Base-by-base conservation (phyloP, 1,139 yeast species). In the Saccharomyces hybrid region DNA sequence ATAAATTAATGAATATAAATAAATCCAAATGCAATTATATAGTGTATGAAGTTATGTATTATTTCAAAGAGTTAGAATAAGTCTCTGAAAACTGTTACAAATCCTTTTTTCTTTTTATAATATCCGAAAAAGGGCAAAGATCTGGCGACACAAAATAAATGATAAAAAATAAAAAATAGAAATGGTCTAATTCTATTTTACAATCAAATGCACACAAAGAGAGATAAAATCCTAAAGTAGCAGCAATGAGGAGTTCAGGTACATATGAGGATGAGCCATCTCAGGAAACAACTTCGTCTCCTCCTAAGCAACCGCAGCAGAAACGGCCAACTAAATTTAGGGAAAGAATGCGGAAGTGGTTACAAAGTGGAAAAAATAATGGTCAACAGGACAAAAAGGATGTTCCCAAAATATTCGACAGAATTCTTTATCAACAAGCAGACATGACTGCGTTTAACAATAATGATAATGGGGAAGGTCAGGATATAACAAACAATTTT, bases 401-500 rank as follows among this genome's bases (percentile, higher is more conserved):
- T 16, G 44, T 16, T 16, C 44, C 44, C 11, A 16, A 38, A 38
- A 16, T 38, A 9, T 38, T 38, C 4, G 19, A 38, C 21, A 38
- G 11, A 11, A 16, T 8, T 16, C 11, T 38, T 8, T 38, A 38
- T 9, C 44, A 21, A 4, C 44, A 38, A 38, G 5, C 24, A 16
- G 44, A 11, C n/a, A 16, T 38, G 44, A 38, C 44, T 16, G 44
- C 44, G 1, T 38, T 38, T 4, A 38, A 38, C 44, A 38, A 38
- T 16, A 9, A 38, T 38, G 44, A 38, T 24, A 9, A 42, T 24
- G 14, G 44, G 1, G 27, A 48, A 21, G 7, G 24, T 11, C 27
- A 49, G 5, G 41, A 29, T 27, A 14, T 49, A 21, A 47, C 47
- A 31, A 52, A 50, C 32, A 52, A 51, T 11, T 38, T 38, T 16